A percentile compares a stretch with the other conserved stretches of the same genome.
These are phyloP conservation scores for Diaporthe caulivora DNA, from an alignment of 2,329 filamentous ascomycete species.

Conservation along the genomic window DNA sequence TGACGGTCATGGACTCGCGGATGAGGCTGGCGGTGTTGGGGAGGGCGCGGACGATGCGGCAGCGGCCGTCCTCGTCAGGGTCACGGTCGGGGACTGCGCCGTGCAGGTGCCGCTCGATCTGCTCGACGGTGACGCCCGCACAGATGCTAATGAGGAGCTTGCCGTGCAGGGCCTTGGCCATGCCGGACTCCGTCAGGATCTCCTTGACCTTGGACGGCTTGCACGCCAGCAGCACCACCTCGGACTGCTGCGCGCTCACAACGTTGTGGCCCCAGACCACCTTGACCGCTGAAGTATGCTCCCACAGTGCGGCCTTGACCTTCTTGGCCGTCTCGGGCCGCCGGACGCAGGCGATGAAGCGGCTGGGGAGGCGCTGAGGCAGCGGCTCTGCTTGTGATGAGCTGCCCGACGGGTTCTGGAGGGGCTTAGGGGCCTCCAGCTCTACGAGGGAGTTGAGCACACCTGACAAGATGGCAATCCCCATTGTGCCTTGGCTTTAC, in stretches of 20 bases:
- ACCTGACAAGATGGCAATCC: slow-evolving; percentile 84
- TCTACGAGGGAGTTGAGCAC: slow-evolving; percentile 78
- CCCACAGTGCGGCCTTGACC: slow-evolving; percentile 74
- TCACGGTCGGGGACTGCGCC: slow-evolving; percentile 62
- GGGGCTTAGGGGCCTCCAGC: slow-evolving; percentile 59
- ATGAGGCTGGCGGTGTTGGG: slow-evolving; percentile 87
- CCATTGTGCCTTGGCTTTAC: slow-evolving; percentile 76
- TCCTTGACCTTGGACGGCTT: slow-evolving; percentile 81
- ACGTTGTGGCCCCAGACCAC: slow-evolving; percentile 81
- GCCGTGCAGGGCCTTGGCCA: slow-evolving; percentile 78
- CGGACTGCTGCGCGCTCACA: slow-evolving; percentile 72
- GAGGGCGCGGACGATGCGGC: slow-evolving; percentile 81
- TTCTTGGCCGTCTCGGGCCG: slow-evolving; percentile 76
- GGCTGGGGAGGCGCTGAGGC: slow-evolving; percentile 73
- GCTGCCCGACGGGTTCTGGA: slow-evolving; percentile 58
- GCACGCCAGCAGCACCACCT: slow-evolving; percentile 83
- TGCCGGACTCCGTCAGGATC: slow-evolving; percentile 75
- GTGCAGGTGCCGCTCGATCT: slow-evolving; percentile 76
- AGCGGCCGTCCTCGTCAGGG: slow-evolving; percentile 61
- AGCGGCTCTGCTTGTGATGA: slow-evolving; percentile 58
- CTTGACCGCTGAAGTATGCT: slow-evolving; percentile 72
- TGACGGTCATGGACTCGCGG: slow-evolving; percentile 85
- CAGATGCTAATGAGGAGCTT: slow-evolving; percentile 88
- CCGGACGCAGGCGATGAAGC: slow-evolving; percentile 85
- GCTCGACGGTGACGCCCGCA: slow-evolving; percentile 78